Evolutionary conservation across 176 grass and related monocot species (phyloP), one percentile per base, ranked within the genome.

Genomic region (Areca catechu): DNA sequence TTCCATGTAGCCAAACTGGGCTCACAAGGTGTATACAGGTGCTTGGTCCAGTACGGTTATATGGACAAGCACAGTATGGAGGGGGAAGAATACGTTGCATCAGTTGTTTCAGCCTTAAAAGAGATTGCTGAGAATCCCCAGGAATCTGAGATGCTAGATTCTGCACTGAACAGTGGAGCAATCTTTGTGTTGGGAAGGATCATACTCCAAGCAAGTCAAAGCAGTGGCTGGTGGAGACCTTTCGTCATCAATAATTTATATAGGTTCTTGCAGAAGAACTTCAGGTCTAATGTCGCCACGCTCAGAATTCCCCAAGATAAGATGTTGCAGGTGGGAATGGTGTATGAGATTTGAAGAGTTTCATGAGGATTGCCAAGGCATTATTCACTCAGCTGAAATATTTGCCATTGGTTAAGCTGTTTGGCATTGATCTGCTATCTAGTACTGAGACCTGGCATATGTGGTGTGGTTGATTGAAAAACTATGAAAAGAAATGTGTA

Each of bases 211-310:
- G 84, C 82, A 77, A 47, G 65, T 0, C 24, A 16, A 4, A 76
- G 48, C 15, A 58, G 65, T 17, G 82, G 76, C 20, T 73, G 24
- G 20, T 60, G 87, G 63, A 78, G 73, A 63, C 73, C 68, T 16
- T 61, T 84, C 24, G 20, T 81, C 50, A 73, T 88, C 24, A 70
- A 81, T 66, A 62, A 48, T 49, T 48, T 93, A 37, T 94, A 94
- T 58, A 74, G 83, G 53, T 79, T 94, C 54, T 7, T 94, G 63
- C 89, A 94, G 54, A 94, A 94, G 80, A 94, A 94, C 67, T 94
- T 88, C 62, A 84, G 89, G 58, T 88, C 89, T 9, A 88, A 79
- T 61, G 61, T 94, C 19, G 82, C 84, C 6, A 76, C 62, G 15
- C 71, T 94, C 7, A 68, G 51, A 69, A 79, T 94, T 62, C 74